phyloP scores from a whole-genome alignment of 2,329 filamentous ascomycete species.

The Helminthosporium solani region DNA sequence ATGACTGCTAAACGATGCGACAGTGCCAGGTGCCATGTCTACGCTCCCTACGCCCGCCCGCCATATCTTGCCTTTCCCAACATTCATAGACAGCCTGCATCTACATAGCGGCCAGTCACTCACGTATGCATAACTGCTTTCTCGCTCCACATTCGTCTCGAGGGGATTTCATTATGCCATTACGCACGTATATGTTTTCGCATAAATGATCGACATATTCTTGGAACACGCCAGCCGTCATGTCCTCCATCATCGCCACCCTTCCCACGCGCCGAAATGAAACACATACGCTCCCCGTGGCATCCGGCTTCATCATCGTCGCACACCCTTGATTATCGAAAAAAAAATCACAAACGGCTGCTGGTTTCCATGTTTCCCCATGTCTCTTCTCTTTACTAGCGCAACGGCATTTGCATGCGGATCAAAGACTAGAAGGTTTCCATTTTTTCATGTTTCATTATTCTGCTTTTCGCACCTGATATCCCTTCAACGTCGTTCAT shows the following conservation, averaged over 20 bases:
- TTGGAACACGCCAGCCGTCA: neutral
- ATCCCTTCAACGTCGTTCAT: neutral
- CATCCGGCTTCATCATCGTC: neutral
- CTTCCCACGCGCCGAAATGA: neutral
- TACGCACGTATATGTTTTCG: neutral
- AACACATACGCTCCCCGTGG: neutral
- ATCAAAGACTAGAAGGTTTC: neutral
- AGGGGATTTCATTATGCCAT: neutral
- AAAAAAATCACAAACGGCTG: neutral
- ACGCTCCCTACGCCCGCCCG: neutral
- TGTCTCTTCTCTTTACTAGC: neutral
- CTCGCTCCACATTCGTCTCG: neutral
- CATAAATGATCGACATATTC: neutral
- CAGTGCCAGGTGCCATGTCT: neutral
- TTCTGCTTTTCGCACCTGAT: neutral
- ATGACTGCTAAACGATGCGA: neutral
- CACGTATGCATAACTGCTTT: constrained; percentile 7
- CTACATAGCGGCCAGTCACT: neutral
- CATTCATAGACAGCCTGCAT: constrained; percentile 8
- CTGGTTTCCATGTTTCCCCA: neutral
- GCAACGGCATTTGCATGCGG: neutral
- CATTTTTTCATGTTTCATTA: neutral
- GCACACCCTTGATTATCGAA: neutral
- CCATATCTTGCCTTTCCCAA: neutral
- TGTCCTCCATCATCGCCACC: neutral